These are phyloP conservation scores for Ziziphus jujuba DNA, from an alignment of 306 rosid genomes.

Conservation along the genomic window DNA sequence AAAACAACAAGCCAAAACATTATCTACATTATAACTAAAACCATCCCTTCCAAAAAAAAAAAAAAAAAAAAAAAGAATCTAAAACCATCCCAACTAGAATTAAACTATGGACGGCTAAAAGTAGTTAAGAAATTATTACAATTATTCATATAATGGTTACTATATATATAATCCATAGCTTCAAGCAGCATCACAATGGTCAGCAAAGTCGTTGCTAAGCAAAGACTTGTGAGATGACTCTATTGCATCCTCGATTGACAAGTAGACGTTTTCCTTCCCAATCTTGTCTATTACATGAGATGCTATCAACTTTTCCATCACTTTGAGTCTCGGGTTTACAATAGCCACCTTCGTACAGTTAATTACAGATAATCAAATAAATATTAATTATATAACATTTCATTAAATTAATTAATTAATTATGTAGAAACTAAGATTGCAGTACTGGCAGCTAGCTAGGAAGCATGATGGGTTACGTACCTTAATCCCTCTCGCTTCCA, in stretches of 20 bases:
- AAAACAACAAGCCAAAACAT: too few relatives aligned
- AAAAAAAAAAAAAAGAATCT: too few relatives aligned
- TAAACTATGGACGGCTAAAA: too few relatives aligned
- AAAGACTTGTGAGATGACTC: constrained; percentile 30
- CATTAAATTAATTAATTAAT: too few relatives aligned
- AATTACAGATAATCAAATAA: background rate
- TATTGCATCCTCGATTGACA: constrained; percentile 70
- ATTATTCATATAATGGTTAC: too few relatives aligned
- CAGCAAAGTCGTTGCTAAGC: background rate
- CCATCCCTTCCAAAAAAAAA: too few relatives aligned
- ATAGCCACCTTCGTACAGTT: constrained; percentile 38
- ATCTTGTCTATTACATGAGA: constrained; percentile 54
- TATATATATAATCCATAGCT: too few relatives aligned
- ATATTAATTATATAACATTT: background rate
- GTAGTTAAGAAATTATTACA: too few relatives aligned
- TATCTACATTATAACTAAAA: too few relatives aligned
- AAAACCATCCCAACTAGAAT: too few relatives aligned
- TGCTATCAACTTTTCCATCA: constrained; percentile 70
- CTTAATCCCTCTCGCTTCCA: constrained; percentile 46
- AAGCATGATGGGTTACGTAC: constrained; percentile 21
- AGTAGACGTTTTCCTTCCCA: constrained; percentile 58
- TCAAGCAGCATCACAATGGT: background rate
- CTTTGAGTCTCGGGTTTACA: constrained; percentile 74
- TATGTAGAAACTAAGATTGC: too few relatives aligned
- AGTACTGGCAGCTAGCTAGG: too few relatives aligned